Evolutionary conservation across 768 basidiomycete species (phyloP).

Genomic region (Nidularia pulvinata): DNA sequence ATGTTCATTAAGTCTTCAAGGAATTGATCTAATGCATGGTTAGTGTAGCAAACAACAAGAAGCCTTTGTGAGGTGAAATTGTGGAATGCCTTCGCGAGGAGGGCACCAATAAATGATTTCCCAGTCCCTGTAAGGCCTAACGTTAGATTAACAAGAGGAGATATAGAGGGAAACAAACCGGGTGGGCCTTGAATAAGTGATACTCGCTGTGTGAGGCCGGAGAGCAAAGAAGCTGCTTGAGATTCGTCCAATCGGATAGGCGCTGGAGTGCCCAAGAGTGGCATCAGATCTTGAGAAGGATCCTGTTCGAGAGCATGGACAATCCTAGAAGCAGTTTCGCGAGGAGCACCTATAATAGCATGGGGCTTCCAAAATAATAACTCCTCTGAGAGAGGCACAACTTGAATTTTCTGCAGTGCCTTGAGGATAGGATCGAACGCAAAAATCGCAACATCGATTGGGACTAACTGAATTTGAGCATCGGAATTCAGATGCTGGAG

Average conservation of each 20-base stretch:
- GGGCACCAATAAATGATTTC: constrained; percentile 72
- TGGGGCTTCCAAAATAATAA: constrained; percentile 52
- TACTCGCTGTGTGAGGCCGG: constrained; percentile 53
- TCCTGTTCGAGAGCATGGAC: constrained; percentile 22
- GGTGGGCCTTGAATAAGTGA: constrained; percentile 74
- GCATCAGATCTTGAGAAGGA: constrained; percentile 36
- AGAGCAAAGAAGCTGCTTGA: constrained; percentile 45
- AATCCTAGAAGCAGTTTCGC: constrained; percentile 8
- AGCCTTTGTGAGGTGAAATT: constrained; percentile 46
- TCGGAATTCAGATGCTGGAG: constrained; percentile 36
- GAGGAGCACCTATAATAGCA: constrained; percentile 1
- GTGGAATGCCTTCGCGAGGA: constrained; percentile 61
- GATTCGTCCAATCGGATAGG: constrained; percentile 50
- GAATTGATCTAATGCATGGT: constrained; percentile 75
- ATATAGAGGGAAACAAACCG: constrained; percentile 43
- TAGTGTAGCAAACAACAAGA: constrained; percentile 73
- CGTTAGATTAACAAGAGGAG: too few species aligned
- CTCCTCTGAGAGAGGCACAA: constrained; percentile 46
- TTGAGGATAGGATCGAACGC: constrained; percentile 63
- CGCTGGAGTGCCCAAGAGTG: constrained; percentile 30
- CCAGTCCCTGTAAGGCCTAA: constrained; percentile 60
- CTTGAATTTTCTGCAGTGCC: constrained; percentile 44
- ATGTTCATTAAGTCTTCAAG: constrained; percentile 60
- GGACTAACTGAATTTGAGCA: constrained; percentile 41
- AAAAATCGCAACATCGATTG: constrained; percentile 62